Conservation (phyloP, 176 grass and related monocot species). For the Luzula sylvatica region DNA sequence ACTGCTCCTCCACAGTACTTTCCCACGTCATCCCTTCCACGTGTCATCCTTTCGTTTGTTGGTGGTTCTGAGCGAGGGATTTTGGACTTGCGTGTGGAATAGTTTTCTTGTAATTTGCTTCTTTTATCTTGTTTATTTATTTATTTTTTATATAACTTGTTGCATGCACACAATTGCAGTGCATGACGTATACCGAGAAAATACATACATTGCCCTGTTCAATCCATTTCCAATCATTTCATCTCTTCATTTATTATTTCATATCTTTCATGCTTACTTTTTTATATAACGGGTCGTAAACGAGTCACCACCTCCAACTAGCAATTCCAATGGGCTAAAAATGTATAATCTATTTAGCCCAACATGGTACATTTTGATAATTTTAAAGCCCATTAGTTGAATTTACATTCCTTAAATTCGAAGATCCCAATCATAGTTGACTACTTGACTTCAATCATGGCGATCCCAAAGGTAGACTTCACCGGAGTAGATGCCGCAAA, state of each 20-base stretch:
- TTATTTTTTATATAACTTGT: too few species aligned
- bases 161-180: conserved; percentile 4
- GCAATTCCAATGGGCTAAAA: too few species aligned
- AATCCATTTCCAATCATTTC: conserved; percentile 19
- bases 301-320: too few species aligned
- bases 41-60: not conserved
- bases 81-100: conserved; percentile 11
- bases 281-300: too few species aligned
- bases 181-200: not conserved
- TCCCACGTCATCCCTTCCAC: not conserved
- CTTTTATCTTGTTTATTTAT: too few species aligned
- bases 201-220: not conserved
- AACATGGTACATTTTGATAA: too few species aligned
- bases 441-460: too few species aligned
- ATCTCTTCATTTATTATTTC: not conserved
- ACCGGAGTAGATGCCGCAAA: not conserved
- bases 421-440: too few species aligned
- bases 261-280: too few species aligned
- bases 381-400: too few species aligned
- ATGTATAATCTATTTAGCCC: too few species aligned
- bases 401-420: too few species aligned
- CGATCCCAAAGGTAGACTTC: conserved; percentile 23
- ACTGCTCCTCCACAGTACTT: not conserved
- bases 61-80: not conserved
- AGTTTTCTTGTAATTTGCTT: conserved; percentile 14